Percentiles rank a stretch among this genome's conserved stretches.
Conservation (phyloP, 139 green algal species). For the Cymbomonas tetramitiformis region DNA sequence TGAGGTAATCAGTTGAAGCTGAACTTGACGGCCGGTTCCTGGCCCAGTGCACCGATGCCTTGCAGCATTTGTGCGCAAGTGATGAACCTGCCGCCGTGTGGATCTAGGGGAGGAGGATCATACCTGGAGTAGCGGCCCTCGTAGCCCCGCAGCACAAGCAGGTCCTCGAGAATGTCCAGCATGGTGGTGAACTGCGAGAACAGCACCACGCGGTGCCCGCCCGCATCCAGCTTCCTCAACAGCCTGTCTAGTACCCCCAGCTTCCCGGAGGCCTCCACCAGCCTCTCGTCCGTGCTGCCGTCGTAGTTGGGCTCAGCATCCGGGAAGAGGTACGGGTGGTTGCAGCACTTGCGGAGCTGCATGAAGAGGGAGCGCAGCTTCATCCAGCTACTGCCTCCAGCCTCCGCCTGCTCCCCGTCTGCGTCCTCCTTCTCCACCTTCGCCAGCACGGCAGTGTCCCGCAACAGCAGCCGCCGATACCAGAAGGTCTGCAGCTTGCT, state of each 20-base stretch:
- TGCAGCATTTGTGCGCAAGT: too few relatives aligned
- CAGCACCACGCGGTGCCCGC: slow-evolving; percentile 36
- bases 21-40: too few relatives aligned
- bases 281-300: slow-evolving; percentile 59
- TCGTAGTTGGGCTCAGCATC: slow-evolving; percentile 50
- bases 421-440: slow-evolving; percentile 1
- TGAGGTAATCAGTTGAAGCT: too few relatives aligned
- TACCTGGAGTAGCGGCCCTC: slow-evolving; percentile 17
- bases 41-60: neutral
- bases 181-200: slow-evolving; percentile 43
- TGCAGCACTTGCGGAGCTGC: slow-evolving; percentile 97
- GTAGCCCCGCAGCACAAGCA: slow-evolving; percentile 3
- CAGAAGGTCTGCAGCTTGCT: slow-evolving; percentile 75
- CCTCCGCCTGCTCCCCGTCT: neutral
- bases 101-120: neutral
- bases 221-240: slow-evolving; percentile 24
- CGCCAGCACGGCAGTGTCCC: slow-evolving; percentile 66
- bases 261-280: slow-evolving; percentile 31
- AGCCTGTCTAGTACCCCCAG: slow-evolving; percentile 31
- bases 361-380: slow-evolving; percentile 96
- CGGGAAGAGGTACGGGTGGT: slow-evolving; percentile 85
- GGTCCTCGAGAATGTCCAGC: slow-evolving; percentile 43
- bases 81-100: neutral
- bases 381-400: slow-evolving; percentile 44
- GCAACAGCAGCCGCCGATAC: slow-evolving; percentile 82